Conservation (phyloP, 2,329 filamentous ascomycete species). For the Gaeumannomyces sp. region DNA sequence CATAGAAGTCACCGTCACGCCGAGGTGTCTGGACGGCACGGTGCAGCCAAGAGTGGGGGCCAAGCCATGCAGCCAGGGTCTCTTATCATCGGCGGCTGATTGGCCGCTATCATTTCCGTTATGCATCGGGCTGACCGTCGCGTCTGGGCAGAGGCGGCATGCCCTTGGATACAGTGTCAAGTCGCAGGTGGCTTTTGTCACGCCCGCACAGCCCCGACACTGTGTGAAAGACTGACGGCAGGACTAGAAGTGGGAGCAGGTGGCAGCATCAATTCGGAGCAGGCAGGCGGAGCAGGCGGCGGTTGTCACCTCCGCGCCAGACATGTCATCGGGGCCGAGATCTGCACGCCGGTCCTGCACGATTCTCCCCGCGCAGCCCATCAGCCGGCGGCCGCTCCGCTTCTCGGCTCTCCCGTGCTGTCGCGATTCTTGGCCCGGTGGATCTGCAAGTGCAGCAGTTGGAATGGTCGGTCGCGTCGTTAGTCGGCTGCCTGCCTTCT, state of each 20-base stretch:
- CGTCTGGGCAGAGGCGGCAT: background rate
- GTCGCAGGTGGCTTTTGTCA: background rate
- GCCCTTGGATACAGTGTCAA: background rate
- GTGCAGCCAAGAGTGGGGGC: background rate
- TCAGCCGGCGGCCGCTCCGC: too few relatives aligned
- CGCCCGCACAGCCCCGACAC: background rate
- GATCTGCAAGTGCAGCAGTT: too few relatives aligned
- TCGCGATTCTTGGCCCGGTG: too few relatives aligned
- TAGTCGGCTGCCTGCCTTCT: too few relatives aligned
- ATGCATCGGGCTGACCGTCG: slow-evolving; percentile 9
- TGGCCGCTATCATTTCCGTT: slow-evolving; percentile 8
- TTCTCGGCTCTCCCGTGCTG: too few relatives aligned
- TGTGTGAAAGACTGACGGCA: background rate
- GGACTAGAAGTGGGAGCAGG: too few relatives aligned
- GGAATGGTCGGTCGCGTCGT: too few relatives aligned
- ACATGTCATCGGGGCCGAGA: background rate
- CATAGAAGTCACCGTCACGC: background rate
- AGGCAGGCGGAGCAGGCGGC: too few relatives aligned
- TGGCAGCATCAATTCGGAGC: too few relatives aligned
- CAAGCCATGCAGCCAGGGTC: slow-evolving; percentile 4
- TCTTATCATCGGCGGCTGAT: slow-evolving; percentile 9
- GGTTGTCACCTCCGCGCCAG: background rate
- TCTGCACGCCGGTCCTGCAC: too few relatives aligned
- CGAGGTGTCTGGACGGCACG: background rate
- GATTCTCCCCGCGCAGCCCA: background rate